A percentile compares a stretch with the other conserved stretches of the same genome.
Evolutionary conservation across 768 basidiomycete genomes (phyloP).

Genomic region (Lentinula boryana): DNA sequence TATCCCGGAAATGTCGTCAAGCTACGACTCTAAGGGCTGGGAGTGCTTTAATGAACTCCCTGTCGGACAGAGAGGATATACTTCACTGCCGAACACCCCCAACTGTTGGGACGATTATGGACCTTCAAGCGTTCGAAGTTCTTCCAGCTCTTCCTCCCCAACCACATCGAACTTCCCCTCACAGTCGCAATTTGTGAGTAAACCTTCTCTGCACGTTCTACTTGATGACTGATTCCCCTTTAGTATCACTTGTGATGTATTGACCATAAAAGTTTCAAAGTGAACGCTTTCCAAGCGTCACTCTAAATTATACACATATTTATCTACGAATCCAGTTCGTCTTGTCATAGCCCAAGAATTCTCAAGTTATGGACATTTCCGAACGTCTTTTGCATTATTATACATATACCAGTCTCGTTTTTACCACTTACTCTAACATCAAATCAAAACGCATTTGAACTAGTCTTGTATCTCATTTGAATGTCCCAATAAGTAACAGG

Average conservation of each 20-base stretch:
- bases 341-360: background rate
- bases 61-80: background rate
- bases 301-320: background rate
- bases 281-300: background rate
- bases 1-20: background rate
- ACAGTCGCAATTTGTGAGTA: background rate
- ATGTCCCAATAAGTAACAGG: background rate
- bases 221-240: background rate
- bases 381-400: background rate
- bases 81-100: background rate
- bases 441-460: background rate
- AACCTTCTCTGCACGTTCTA: background rate
- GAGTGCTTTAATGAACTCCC: background rate
- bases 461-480: background rate
- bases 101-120: background rate
- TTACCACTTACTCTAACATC: background rate
- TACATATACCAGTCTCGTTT: background rate
- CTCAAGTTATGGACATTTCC: background rate
- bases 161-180: background rate
- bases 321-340: background rate
- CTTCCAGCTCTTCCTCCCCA: background rate
- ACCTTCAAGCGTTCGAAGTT: background rate
- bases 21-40: background rate
- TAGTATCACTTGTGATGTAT: background rate
- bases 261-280: background rate